Percentiles rank a stretch among this genome's conserved stretches.
These are phyloP conservation scores for Pouteria campechiana DNA, from an alignment of 179 eudicot genomes.

Conservation along the genomic window DNA sequence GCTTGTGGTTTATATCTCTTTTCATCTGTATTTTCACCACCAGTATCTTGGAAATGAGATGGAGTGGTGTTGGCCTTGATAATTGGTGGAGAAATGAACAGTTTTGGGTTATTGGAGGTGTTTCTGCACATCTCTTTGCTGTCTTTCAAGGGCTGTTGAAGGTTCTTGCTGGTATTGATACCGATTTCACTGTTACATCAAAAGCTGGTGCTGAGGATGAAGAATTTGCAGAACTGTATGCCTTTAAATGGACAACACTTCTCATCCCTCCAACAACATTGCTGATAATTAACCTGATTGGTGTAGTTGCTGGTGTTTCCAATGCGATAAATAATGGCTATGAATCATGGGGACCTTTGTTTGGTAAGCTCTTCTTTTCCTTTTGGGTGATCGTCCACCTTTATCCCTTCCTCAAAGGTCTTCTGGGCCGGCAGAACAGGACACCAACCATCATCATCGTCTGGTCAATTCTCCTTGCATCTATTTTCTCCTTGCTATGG, in stretches of 20 bases:
- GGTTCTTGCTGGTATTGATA: slow-evolving; percentile 47
- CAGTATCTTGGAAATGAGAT: slow-evolving; percentile 42
- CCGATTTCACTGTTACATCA: slow-evolving; percentile 47
- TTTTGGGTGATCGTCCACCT: slow-evolving; percentile 47
- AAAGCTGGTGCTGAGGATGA: slow-evolving; percentile 44
- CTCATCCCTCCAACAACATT: slow-evolving; percentile 46
- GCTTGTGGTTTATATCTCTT: slow-evolving; percentile 40
- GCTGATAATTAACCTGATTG: slow-evolving; percentile 32
- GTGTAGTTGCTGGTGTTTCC: slow-evolving; percentile 32
- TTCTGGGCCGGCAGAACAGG: slow-evolving; percentile 40
- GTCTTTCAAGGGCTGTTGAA: slow-evolving; percentile 48
- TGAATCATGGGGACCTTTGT: slow-evolving; percentile 44
- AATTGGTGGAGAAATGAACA: slow-evolving; percentile 62
- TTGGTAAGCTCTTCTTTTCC: slow-evolving; percentile 40
- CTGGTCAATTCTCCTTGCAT: slow-evolving; percentile 46
- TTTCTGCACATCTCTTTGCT: slow-evolving; percentile 38
- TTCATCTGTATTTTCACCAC: slow-evolving; percentile 44
- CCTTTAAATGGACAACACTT: slow-evolving; percentile 41
- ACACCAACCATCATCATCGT: slow-evolving; percentile 43
- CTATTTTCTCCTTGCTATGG: slow-evolving; percentile 46
- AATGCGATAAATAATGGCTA: slow-evolving; percentile 41
- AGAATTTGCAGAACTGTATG: slow-evolving; percentile 37
- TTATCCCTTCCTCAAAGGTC: slow-evolving; percentile 48
- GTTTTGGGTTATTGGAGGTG: slow-evolving; percentile 52
- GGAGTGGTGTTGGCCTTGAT: slow-evolving; percentile 49